Base-by-base conservation (phyloP, 352 stramenopile genomes). In the Peronospora tabacina region DNA sequence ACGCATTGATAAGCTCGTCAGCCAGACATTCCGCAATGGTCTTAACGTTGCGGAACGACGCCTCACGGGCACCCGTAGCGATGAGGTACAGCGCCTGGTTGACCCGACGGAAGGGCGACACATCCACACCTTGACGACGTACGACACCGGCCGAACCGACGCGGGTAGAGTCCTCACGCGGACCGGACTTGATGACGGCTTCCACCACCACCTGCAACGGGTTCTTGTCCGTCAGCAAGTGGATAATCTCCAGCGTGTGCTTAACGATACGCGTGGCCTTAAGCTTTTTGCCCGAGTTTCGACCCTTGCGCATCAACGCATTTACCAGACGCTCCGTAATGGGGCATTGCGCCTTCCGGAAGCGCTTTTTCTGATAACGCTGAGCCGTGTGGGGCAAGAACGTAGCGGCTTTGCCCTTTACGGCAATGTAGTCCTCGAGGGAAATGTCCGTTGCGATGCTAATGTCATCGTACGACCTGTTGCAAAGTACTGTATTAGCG, bases 1-100 rank as follows among this genome's bases (percentile, higher is more conserved):
- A 97, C 34, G 96, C 96, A 81, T 99, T 99, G 80, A 99, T 98
- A 50, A 99, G 87, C 82, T 99, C 97, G 76, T 99, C 97, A 37
- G 96, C 97, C 44, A 99, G 76, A 73, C 96, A 99, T 81, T 99
- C 96, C 24, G 95, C 92, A 69, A 99, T 98, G 61, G 96, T 98
- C 93, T 99, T 99, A 64, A 99, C 93, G 89, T 99, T 99, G 54
- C 97, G 91, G 87, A 99, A 99, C 52, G 93, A 90, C 8, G 96
- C 95, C 71, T 99, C 96, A 52, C 97, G 88, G 20, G 96, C 95
- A 44, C 96, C 97, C 26, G 93, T 98, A 63, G 95, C 90, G 58
- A 99, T 85, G 52, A 99, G 81, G 85, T 98, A 99, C 44, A 99
- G 75, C 19, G 97, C 96, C 75, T 99, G 97, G 84, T 98, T 98